Evolutionary conservation across 1,284 basidiomycete species (phyloP), one percentile per base, ranked within the genome.

Genomic region (Grifola frondosa): DNA sequence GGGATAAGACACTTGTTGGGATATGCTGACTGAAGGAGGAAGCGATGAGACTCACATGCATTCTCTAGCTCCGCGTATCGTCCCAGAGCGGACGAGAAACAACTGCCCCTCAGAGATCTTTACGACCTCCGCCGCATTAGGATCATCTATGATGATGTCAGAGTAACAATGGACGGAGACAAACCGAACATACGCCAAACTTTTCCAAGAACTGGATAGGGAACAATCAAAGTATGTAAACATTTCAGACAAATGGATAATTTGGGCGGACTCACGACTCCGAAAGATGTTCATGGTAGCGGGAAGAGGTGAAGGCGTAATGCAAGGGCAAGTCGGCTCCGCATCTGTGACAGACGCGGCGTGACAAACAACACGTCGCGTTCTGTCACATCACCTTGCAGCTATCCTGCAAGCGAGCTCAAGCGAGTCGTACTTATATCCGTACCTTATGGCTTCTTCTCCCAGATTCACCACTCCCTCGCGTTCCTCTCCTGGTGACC

Each of bases 41-140:
- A 28, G 46, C 15, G 53, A 36, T 13, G 28, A 13, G 34, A 75
- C 92, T 58, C 62, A 96, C 93, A 99, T 97, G 91, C 97, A 99
- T 75, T 98, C 96, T 57, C 94, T 75, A 10, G 88, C 88, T 29
- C 91, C 89, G 55, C 96, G 88, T 56, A 97, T 86, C 54, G 87
- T 89, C 47, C 90, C 91, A 29, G 92, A 89, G 36, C 96, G 83
- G 44, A 96, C 84, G 48, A 98, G 84, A 68, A 88, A 96, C 22
- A 99, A 80, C 60, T 94, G 86, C 3, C 96, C 97, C 50, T 88
- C 85, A 12, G 91, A 88, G 44, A 98, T 90, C 72, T 97, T 96
- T 39, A 97, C 92, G 38, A 99, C 78, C 66, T 97, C 94, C 15
- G 91, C 82, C 42, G 91, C 90, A 66, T 93, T 90, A 41, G 86